Base-by-base conservation (phyloP, 768 basidiomycete species). In the Boletus rufocinnamomeus region DNA sequence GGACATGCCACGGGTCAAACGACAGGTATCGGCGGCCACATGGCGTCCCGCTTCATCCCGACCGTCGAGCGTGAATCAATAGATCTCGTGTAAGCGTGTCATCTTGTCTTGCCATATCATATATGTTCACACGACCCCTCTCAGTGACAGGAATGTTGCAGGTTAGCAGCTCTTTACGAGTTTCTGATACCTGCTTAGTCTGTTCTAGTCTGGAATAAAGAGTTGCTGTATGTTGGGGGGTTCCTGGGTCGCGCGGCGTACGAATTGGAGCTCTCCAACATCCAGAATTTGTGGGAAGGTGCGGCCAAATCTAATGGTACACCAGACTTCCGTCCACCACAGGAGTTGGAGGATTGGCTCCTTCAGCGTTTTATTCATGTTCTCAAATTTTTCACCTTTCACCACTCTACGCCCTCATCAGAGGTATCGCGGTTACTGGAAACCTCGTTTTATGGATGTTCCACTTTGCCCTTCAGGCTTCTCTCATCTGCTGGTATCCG, bases 351-450 rank as follows among this genome's bases (percentile, higher is more conserved):
- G 51, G 66, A 72, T 19, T 80, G 82, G 76, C 71, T 95, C 13
- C 79, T 79, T 25, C 72, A 73, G 27, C 82, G 88, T 17, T 87
- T 85, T 16, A 73, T 93, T 19, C 96, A 98, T 64, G 82, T 88
- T 6, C 78, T 97, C 52, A 85, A 84, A 58, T 97, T 97, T 76
- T 98, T 97, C 77, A 89, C 91, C 2, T 98, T 93, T 73, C 83
- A 86, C 62, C 76, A 82, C 3, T 96, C 96, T 0, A 96, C 96
- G 0, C 96, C 96, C 1, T 93, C 91, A 0, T 70, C 84, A 2
- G 83, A 90, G 48, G 91, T 98, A 32, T 87, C 92, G 0, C 75
- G 73, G 11, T 72, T 84, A 17, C 81, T 95, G 57, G 88, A 93
- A 69, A 74, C 79, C 1, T 86, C 88, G 2, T 98, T 98, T 19